Percentiles rank a stretch among this genome's conserved stretches.
Evolutionary conservation across 257 asterid species (phyloP).

Genomic region (Nyctanthes arbortristis): DNA sequence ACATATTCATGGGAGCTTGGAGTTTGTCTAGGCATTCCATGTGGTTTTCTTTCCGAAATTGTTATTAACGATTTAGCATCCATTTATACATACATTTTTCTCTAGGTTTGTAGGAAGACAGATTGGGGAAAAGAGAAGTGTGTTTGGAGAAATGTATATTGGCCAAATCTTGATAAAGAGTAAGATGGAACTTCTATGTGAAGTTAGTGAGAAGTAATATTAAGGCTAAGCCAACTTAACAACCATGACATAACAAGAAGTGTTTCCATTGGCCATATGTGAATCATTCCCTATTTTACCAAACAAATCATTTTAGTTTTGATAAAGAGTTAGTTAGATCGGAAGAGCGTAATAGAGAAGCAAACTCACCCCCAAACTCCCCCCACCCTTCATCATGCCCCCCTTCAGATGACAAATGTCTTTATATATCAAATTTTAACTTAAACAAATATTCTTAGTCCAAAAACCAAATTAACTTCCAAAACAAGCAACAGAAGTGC

Average conservation of each 20-base stretch:
- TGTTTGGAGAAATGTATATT: not conserved
- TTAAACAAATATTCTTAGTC: not conserved
- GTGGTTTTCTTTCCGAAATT: too few species aligned
- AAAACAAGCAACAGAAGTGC: conserved; percentile 36
- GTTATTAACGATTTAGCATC: too few species aligned
- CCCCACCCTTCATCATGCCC: conserved; percentile 35
- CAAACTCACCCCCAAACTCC: conserved; percentile 38
- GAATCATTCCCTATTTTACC: conserved; percentile 34
- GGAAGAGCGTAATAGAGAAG: conserved; percentile 61
- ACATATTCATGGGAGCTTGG: not conserved
- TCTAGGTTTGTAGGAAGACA: not conserved
- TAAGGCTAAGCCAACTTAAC: conserved; percentile 32
- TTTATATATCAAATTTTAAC: conserved; percentile 23
- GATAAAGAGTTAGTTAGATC: conserved; percentile 48
- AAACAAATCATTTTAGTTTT: conserved; percentile 35
- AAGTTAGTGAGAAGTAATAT: conserved; percentile 39
- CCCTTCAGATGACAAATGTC: conserved; percentile 22
- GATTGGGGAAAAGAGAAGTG: too few species aligned
- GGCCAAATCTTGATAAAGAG: not conserved
- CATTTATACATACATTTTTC: too few species aligned
- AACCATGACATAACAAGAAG: conserved; percentile 40
- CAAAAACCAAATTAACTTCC: conserved; percentile 32
- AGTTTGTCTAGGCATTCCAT: too few species aligned
- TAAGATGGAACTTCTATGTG: conserved; percentile 42
- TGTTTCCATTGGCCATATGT: conserved; percentile 30